Conservation (phyloP, 2,329 filamentous ascomycete species). For the Diaporthe citrichinensis region DNA sequence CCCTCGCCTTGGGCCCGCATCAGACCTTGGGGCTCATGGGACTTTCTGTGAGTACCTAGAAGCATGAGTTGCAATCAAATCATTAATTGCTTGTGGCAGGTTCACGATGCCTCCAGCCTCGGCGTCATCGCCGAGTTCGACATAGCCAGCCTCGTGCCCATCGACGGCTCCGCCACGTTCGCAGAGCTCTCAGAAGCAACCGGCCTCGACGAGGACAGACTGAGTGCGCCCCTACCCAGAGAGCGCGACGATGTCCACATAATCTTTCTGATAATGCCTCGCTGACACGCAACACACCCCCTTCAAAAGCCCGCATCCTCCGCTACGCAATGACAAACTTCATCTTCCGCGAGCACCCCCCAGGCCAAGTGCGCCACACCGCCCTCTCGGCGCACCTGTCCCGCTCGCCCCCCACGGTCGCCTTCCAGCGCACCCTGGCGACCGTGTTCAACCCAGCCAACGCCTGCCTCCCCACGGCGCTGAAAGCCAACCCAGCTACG, state of each 20-base stretch:
- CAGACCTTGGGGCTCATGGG: not conserved
- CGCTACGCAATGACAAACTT: conserved; percentile 14
- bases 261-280: not conserved
- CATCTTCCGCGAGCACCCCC: conserved; percentile 5
- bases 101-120: conserved; percentile 9
- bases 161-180: conserved; percentile 2
- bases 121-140: conserved; percentile 20
- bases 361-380: not conserved
- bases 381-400: conserved; percentile 10
- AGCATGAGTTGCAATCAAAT: not conserved
- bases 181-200: not conserved
- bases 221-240: not conserved
- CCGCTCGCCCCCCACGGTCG: not conserved
- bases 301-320: not conserved
- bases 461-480: not conserved
- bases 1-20: conserved; percentile 14
- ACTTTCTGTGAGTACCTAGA: not conserved
- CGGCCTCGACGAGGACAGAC: conserved; percentile 14
- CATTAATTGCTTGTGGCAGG: not conserved
- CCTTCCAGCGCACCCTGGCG: conserved; percentile 5
- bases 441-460: conserved; percentile 18
- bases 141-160: conserved; percentile 15
- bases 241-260: not conserved
- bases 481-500: not conserved
- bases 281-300: not conserved